These are phyloP conservation scores for Pseudisothecium myosuroides DNA, from an alignment of 225 moss, liverwort and hornwort genomes.

Conservation along the genomic window DNA sequence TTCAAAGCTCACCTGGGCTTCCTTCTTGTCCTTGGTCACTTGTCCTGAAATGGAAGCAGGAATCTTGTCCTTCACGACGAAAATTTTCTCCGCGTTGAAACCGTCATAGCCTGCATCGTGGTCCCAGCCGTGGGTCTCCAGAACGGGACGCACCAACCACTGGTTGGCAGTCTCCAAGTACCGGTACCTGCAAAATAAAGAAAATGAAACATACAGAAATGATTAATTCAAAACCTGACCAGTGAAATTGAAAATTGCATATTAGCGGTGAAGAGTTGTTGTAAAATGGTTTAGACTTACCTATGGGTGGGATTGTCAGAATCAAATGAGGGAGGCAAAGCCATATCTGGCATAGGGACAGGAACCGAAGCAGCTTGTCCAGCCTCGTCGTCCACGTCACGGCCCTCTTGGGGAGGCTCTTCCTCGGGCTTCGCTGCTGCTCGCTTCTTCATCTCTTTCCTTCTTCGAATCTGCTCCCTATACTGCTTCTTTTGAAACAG, in stretches of 20 bases:
- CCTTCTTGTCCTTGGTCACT: slow-evolving; percentile 48
- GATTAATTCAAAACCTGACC: neutral
- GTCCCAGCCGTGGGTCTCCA: slow-evolving; percentile 57
- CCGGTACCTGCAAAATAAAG: slow-evolving; percentile 26
- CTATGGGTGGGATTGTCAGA: slow-evolving; percentile 42
- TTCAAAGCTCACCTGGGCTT: slow-evolving; percentile 42
- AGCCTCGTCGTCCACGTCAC: slow-evolving; percentile 32
- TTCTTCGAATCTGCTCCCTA: slow-evolving; percentile 25
- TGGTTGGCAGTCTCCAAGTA: slow-evolving; percentile 46
- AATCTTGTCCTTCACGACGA: slow-evolving; percentile 37
- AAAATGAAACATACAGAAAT: neutral
- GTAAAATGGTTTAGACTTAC: neutral
- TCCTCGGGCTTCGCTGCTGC: slow-evolving; percentile 22
- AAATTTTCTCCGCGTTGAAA: slow-evolving; percentile 43
- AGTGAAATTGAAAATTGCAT: neutral
- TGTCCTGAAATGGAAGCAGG: slow-evolving; percentile 38
- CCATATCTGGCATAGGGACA: slow-evolving; percentile 48
- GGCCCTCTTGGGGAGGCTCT: slow-evolving; percentile 10
- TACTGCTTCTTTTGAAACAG: slow-evolving; percentile 50
- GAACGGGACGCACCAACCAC: slow-evolving; percentile 48
- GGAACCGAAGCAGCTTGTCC: slow-evolving; percentile 43
- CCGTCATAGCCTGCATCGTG: slow-evolving; percentile 50
- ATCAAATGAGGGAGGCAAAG: slow-evolving; percentile 41
- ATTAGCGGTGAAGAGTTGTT: neutral
- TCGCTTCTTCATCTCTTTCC: slow-evolving; percentile 33